Base-by-base conservation (phyloP, 345 rosid species). In the Toxicodendron radicans region DNA sequence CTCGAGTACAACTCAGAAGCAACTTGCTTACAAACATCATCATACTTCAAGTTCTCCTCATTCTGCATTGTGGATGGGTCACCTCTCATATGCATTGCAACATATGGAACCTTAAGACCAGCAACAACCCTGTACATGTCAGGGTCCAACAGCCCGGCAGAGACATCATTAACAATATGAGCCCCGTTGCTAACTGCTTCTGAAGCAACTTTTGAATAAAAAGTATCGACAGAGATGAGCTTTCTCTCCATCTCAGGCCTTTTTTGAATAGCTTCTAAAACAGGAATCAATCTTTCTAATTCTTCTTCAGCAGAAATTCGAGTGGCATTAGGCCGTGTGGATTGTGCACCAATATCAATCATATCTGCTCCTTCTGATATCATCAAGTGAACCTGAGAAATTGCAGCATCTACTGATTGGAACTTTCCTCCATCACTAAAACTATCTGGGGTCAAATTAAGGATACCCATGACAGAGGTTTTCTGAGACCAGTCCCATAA, bases 61-160 rank as follows among this genome's bases (percentile, higher is more conserved):
- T 75, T 89, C 79, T 95, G 99, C 97, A 93, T 93, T 43, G 97
- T 90, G 35, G 82, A 64, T 32, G 96, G 96, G 79, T 95, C 92
- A 64, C 94, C 99, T 79, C 98, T 91, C 99, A 93, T 95, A 88
- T 95, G 98, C 98, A 93, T 95, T 2, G 84, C 85, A 58, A 93
- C 81, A 52, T 90, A 93, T 66, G 97, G 97, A 79, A 88, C 95
- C 48, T 81, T 81, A 48, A 94, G 91, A 27, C 73, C 77, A 17
- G 92, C 87, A 49, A 95, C 86, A 73, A 85, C 89, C 67, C 78
- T 85, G 56, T 76, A 83, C 98, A 95, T 93, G 63, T 89, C 81
- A 5, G 83, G 75, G 53, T 95, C 99, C 76, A 95, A 72, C 27
- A 59, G 79, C 68, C 98, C 98, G 0, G 94, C 93, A 41, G 97